Base-by-base conservation (phyloP, 2,329 filamentous ascomycete genomes). In the Periconia digitata region DNA sequence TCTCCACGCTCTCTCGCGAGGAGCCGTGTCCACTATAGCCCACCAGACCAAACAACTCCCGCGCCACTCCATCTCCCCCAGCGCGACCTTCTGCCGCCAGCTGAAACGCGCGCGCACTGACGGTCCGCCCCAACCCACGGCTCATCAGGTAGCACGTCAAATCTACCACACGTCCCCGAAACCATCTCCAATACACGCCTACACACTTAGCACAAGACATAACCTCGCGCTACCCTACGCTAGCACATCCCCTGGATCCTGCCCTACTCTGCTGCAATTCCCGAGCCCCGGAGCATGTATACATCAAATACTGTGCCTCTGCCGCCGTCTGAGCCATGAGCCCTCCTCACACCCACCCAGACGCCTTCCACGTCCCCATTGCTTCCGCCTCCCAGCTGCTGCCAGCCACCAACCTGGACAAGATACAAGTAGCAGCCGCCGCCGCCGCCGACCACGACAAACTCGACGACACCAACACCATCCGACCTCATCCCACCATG, bases 71-170 rank as follows among this genome's bases (percentile, higher is more conserved):
- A 13, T 15, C 27, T 4, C 10, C 4, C 27, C n/a, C 27, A 4
- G 4, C n/a, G 27, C 10, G 10, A 13, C 53, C 48, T 47, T 56
- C 56, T 51, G 49, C 56, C 58, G 60, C 46, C 54, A 50, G 56
- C 66, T 69, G 66, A 69, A 69, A 69, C 66, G 50, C 55, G 56
- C 64, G n/a, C n/a, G n/a, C n/a, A n/a, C n/a, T n/a, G n/a, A 67
- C 53, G 64, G 66, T 56, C 59, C 64, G 46, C 53, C n/a, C n/a
- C n/a, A n/a, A n/a, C n/a, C n/a, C n/a, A n/a, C n/a, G n/a, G n/a
- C n/a, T n/a, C n/a, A n/a, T n/a, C n/a, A n/a, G n/a, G n/a, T n/a
- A n/a, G n/a, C n/a, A n/a, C n/a, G n/a, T n/a, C 50, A 54, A 59
- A 60, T 61, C 50, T 58, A 53, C 50, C 22, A 58, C 59, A 58